Conservation (phyloP, 129 eudicot species). For the Tanacetum coccineum region DNA sequence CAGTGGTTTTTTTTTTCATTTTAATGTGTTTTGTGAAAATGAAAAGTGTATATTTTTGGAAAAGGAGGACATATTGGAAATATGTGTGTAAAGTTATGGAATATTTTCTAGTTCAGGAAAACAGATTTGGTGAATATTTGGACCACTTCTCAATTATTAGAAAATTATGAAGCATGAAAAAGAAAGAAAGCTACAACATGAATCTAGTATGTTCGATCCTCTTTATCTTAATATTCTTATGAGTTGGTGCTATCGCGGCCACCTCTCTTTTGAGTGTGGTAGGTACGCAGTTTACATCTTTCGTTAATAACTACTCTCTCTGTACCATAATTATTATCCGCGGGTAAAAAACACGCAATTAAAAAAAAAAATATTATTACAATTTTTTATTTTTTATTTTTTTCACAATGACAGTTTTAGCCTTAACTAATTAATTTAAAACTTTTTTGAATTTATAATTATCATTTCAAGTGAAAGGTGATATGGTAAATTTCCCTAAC, state of each 20-base stretch:
- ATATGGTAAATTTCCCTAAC: too few species aligned
- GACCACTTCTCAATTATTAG: conserved; percentile 19
- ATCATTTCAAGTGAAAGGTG: too few species aligned
- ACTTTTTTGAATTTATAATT: too few species aligned
- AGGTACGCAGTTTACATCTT: conserved; percentile 1
- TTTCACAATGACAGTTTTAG: too few species aligned
- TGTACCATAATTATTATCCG: too few species aligned
- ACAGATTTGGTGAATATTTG: conserved; percentile 17
- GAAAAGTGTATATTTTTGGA: conserved; percentile 1
- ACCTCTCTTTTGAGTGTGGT: conserved; percentile 6
- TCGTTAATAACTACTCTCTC: neutral
- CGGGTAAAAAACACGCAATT: too few species aligned
- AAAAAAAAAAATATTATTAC: too few species aligned
- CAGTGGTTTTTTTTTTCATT: too few species aligned
- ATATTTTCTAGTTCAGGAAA: conserved; percentile 5
- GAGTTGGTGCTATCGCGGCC: conserved; percentile 19
- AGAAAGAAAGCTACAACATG: neutral
- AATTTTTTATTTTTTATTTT: too few species aligned
- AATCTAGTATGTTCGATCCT: conserved; percentile 5
- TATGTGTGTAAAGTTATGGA: conserved; percentile 7
- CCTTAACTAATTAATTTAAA: too few species aligned
- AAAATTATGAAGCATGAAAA: neutral
- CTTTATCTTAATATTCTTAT: neutral
- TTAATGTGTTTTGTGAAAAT: neutral
- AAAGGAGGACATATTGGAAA: conserved; percentile 1